Evolutionary conservation across 768 basidiomycete genomes (phyloP).

Genomic region (Mycena latifolia): DNA sequence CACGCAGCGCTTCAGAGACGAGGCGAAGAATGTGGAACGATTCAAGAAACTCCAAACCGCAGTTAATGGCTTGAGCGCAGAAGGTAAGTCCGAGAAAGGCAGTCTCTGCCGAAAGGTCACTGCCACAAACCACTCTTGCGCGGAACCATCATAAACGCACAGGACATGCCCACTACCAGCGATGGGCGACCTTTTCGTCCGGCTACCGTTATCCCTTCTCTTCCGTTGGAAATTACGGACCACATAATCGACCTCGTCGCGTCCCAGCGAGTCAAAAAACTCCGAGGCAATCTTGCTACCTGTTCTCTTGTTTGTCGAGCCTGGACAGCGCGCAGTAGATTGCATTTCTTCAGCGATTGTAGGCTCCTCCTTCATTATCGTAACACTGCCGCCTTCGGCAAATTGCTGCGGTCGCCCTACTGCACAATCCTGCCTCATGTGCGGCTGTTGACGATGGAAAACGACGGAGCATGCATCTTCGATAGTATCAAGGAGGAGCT

Average conservation of each 20-base stretch:
- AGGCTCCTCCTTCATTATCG: neutral
- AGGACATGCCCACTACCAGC: no score
- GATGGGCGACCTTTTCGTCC: no score
- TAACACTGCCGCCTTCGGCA: neutral
- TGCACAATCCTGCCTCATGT: slow-evolving; percentile 17
- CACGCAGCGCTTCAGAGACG: no score
- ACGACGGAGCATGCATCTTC: neutral
- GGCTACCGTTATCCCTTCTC: neutral
- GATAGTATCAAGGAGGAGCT: slow-evolving; percentile 8
- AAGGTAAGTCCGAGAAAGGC: no score
- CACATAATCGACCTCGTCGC: slow-evolving; percentile 18
- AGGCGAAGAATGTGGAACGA: no score
- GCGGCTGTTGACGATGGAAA: slow-evolving; percentile 5
- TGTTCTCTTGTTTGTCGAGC: slow-evolving; percentile 10
- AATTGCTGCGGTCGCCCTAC: slow-evolving; percentile 10
- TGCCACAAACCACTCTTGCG: no score
- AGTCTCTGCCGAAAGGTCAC: no score
- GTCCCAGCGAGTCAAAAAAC: neutral
- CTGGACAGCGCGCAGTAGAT: slow-evolving; percentile 14
- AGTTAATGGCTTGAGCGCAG: no score
- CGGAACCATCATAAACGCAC: no score
- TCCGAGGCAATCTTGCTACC: slow-evolving; percentile 4
- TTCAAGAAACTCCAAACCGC: no score
- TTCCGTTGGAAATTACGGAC: slow-evolving; percentile 5
- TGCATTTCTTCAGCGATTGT: slow-evolving; percentile 13